Evolutionary conservation across 768 basidiomycete species (phyloP).

Genomic region (Chalciporus pseudorubinellus): DNA sequence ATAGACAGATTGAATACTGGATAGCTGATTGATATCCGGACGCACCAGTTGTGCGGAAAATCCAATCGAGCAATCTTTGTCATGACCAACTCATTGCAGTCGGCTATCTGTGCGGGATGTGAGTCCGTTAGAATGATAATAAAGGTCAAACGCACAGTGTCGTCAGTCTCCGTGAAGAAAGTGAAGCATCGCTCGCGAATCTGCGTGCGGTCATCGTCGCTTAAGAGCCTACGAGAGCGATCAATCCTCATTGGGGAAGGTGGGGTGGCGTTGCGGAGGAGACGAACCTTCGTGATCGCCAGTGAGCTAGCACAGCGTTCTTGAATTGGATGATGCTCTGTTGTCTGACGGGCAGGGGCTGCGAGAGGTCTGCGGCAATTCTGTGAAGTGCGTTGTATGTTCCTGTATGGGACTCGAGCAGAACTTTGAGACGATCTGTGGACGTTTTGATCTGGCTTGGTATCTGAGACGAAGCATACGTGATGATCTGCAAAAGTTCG

Average conservation of each 20-base stretch:
- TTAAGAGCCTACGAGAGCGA: constrained; percentile 51
- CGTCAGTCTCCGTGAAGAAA: constrained; percentile 76
- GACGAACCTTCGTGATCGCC: constrained; percentile 74
- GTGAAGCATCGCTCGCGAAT: constrained; percentile 64
- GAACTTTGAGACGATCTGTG: constrained; percentile 60
- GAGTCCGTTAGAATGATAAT: not conserved
- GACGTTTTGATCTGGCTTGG: constrained; percentile 47
- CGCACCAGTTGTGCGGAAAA: constrained; percentile 70
- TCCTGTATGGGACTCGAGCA: constrained; percentile 62
- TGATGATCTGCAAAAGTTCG: constrained; percentile 66
- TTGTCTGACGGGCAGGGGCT: constrained; percentile 68
- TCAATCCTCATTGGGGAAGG: constrained; percentile 12
- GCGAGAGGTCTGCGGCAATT: constrained; percentile 59
- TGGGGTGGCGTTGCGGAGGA: not conserved
- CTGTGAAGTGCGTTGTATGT: constrained; percentile 69
- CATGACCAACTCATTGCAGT: constrained; percentile 72
- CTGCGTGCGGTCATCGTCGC: constrained; percentile 61
- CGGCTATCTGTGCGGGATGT: constrained; percentile 51
- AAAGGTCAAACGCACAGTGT: constrained; percentile 51
- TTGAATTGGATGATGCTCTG: constrained; percentile 90
- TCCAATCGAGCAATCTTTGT: constrained; percentile 78
- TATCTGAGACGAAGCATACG: constrained; percentile 72
- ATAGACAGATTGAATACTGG: not conserved
- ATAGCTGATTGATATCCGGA: not conserved
- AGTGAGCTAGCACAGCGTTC: constrained; percentile 69